Evolutionary conservation across 768 basidiomycete genomes (phyloP).

Genomic region (Guyanaporus albipodus): DNA sequence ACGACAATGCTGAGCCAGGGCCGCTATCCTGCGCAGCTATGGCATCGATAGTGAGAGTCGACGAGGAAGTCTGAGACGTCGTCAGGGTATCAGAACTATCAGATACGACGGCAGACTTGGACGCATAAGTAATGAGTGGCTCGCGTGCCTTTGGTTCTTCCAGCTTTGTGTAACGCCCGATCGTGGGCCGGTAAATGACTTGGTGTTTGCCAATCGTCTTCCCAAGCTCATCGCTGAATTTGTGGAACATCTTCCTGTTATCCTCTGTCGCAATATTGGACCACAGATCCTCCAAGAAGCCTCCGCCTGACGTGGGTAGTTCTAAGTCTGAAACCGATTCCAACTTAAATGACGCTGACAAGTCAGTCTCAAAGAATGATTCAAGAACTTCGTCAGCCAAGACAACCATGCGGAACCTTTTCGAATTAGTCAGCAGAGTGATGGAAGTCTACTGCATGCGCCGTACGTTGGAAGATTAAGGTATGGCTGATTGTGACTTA

Average conservation of each 20-base stretch:
- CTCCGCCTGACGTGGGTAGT: slow-evolving; percentile 51
- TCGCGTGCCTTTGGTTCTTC: slow-evolving; percentile 89
- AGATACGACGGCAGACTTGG: slow-evolving; percentile 49
- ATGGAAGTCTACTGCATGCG: not conserved
- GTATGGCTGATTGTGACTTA: slow-evolving; percentile 83
- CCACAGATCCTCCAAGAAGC: slow-evolving; percentile 81
- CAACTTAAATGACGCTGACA: slow-evolving; percentile 83
- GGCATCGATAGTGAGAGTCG: slow-evolving; percentile 50
- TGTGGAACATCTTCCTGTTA: slow-evolving; percentile 92
- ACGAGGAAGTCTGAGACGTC: slow-evolving; percentile 36
- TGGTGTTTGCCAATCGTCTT: slow-evolving; percentile 93
- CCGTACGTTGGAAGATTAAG: slow-evolving; percentile 84
- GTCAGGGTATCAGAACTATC: slow-evolving; percentile 29
- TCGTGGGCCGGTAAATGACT: slow-evolving; percentile 74
- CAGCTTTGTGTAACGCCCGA: slow-evolving; percentile 78
- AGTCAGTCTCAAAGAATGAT: slow-evolving; percentile 92
- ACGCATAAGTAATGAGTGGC: slow-evolving; percentile 69
- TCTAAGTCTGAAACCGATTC: slow-evolving; percentile 68
- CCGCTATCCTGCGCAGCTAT: slow-evolving; percentile 17
- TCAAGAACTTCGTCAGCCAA: slow-evolving; percentile 95
- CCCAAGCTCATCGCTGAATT: slow-evolving; percentile 90
- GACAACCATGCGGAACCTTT: slow-evolving; percentile 96
- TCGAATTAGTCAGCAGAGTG: slow-evolving; percentile 8
- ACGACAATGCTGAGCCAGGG: slow-evolving; percentile 21
- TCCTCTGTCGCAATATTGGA: slow-evolving; percentile 85